Base-by-base conservation (phyloP, 1,139 yeast genomes). In the Zhuliangozyma parablackwelliae region DNA sequence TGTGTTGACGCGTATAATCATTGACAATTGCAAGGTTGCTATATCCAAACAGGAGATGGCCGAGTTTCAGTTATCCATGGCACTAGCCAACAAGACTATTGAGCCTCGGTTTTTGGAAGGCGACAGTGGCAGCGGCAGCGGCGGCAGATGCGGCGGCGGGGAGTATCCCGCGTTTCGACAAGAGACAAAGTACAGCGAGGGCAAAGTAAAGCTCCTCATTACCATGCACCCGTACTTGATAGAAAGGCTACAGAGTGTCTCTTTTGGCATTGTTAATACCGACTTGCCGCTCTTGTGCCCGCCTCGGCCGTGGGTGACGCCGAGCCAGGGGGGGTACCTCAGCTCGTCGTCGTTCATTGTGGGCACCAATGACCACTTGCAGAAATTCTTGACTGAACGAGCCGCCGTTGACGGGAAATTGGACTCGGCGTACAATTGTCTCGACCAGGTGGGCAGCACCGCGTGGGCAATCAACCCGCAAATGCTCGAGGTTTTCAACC, bases 231-330 rank as follows among this genome's bases (percentile, higher is more conserved):
- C 67, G 5, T 47, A 45, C 31, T 41, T 63, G 5, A 39, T 50
- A 10, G 45, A 48, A 5, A 47, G 51, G 26, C 48, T 55, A 39
- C 46, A 46, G 12, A 28, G 40, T 8, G 42, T 44, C 26, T 32
- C 26, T 10, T 10, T 11, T 9, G 36, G 31, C 10, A 24, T 32
- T 2, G 11, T 25, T 13, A 20, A 9, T 35, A 3, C 33, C 33
- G 26, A 35, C 31, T 45, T 69, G 3, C 76, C 76, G 1, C 65
- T 69, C 72, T 35, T 70, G 10, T 47, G 51, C 29, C 66, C 70
- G 3, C 74, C 76, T 0, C 53, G 54, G 37, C 54, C 53, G 5
- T 70, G 75, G 75, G 45, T 44, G 0, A 41, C 57, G 6, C 68
- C 71, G 0, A 40, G 33, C 1, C 44, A 46, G 12, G 76, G 76